phyloP scores from a whole-genome alignment of 2,329 filamentous ascomycete species.

The Epichloe coenophiala region DNA sequence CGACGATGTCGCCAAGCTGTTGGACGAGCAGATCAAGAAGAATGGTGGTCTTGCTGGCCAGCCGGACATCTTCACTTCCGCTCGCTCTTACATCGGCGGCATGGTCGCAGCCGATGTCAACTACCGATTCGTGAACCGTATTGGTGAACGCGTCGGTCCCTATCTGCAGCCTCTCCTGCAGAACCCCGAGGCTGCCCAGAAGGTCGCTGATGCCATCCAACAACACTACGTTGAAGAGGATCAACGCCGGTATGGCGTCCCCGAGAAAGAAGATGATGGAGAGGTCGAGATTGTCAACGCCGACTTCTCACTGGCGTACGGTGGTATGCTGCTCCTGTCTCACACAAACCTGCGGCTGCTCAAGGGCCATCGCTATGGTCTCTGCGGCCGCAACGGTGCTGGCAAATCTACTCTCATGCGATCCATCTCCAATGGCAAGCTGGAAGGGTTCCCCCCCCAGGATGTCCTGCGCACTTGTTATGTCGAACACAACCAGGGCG shows the following conservation, averaged over 20 bases:
- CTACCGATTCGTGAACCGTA: slow-evolving; percentile 62
- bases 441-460: slow-evolving; percentile 90
- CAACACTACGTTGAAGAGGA: slow-evolving; percentile 72
- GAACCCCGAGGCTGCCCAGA: slow-evolving; percentile 42
- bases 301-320: slow-evolving; percentile 92
- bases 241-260: slow-evolving; percentile 71
- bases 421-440: slow-evolving; percentile 86
- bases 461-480: slow-evolving; percentile 92
- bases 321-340: slow-evolving; percentile 90
- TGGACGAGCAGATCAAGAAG: slow-evolving; percentile 66
- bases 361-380: slow-evolving; percentile 93
- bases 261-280: slow-evolving; percentile 77
- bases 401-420: slow-evolving; percentile 99
- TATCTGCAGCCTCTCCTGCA: slow-evolving; percentile 64
- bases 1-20: slow-evolving; percentile 59
- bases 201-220: slow-evolving; percentile 61
- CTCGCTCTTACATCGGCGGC: slow-evolving; percentile 61
- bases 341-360: slow-evolving; percentile 90
- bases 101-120: slow-evolving; percentile 86
- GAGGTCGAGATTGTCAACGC: slow-evolving; percentile 96
- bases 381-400: slow-evolving; percentile 92
- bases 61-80: slow-evolving; percentile 48
- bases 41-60: slow-evolving; percentile 49
- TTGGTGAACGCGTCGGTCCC: slow-evolving; percentile 53
- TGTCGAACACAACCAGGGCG: slow-evolving; percentile 97